A percentile compares a stretch with the other conserved stretches of the same genome.
Evolutionary conservation across 2,329 filamentous ascomycete species (phyloP).

Genomic region (Verticillium tricorpus): DNA sequence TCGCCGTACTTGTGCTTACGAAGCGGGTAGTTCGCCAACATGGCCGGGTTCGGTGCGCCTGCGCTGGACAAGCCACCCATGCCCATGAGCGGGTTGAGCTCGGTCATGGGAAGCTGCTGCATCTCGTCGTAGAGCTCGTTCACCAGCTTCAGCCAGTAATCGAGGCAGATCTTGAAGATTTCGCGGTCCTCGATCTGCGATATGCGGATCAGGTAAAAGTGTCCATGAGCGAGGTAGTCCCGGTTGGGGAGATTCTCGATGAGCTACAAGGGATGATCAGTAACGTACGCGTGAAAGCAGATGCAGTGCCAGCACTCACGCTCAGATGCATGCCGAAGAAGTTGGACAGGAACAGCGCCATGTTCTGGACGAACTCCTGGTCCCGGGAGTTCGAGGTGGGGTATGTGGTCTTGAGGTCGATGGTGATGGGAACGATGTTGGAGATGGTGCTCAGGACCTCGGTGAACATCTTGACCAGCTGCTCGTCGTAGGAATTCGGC

Average conservation of each 20-base stretch:
- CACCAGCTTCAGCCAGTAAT: constrained; percentile 98
- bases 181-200: constrained; percentile 98
- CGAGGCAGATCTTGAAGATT: constrained; percentile 98
- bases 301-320: constrained; percentile 41
- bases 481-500: constrained; percentile 80
- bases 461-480: constrained; percentile 97
- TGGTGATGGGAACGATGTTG: constrained; percentile 82
- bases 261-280: constrained; percentile 45
- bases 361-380: constrained; percentile 95
- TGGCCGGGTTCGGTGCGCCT: constrained; percentile 76
- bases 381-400: constrained; percentile 86
- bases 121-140: constrained; percentile 98
- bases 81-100: constrained; percentile 83
- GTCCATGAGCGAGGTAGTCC: constrained; percentile 91
- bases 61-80: constrained; percentile 71
- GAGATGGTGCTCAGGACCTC: constrained; percentile 91
- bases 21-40: constrained; percentile 86
- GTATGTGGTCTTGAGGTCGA: constrained; percentile 90
- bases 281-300: constrained; percentile 12
- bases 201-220: constrained; percentile 97
- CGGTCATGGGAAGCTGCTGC: constrained; percentile 90
- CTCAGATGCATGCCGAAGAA: constrained; percentile 93
- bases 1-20: constrained; percentile 98
- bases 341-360: constrained; percentile 93
- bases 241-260: constrained; percentile 94